Base-by-base conservation (phyloP, 192 early-diverging fungal genomes). In the Coemansia sp. region DNA sequence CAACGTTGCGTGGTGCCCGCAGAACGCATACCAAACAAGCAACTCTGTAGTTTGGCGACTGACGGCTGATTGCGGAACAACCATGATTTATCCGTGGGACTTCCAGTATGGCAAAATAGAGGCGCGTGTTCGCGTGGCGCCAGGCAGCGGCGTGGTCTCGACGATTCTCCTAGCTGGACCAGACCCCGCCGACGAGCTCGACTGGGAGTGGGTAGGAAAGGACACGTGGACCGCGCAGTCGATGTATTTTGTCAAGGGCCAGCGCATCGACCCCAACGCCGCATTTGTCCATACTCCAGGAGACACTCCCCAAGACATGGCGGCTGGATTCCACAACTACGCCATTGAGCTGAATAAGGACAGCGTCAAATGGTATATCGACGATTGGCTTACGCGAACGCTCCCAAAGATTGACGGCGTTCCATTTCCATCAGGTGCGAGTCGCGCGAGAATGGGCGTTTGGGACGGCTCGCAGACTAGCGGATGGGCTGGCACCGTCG, bases 121-220 rank as follows among this genome's bases (percentile, higher is more conserved):
- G 37, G 79, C 62, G 15, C 54, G 68, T 19, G 70, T 85, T 11
- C 59, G 67, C 27, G 61, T 65, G n/a, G 71, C 70, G 0, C 62
- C 69, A 10, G 72, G 84, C n/a, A 76, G 81, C 14, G 88, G 83
- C 3, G 74, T 84, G n/a, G 82, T 86, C 5, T 76, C 83, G 0
- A 77, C 85, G 3, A 79, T 89, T 51, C 77, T 89, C 43, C 76
- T 80, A 39, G 76, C 74, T 9, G 84, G 73, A 6, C 54, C 71
- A 17, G 59, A 66, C 31, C 82, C 78, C 35, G 67, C 82, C 9
- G 89, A 90, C 54, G 89, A 90, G 59, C 64, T 90, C 6, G 89
- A 90, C 61, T 84, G 74, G 62, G 89, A 90, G 65, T 87, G 84
- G 84, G 84, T 90, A 10, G 89, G 89, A 36, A 83, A 83, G 56